Evolutionary conservation across 257 asterid genomes (phyloP).

Genomic region (Nicotiana knightiana): DNA sequence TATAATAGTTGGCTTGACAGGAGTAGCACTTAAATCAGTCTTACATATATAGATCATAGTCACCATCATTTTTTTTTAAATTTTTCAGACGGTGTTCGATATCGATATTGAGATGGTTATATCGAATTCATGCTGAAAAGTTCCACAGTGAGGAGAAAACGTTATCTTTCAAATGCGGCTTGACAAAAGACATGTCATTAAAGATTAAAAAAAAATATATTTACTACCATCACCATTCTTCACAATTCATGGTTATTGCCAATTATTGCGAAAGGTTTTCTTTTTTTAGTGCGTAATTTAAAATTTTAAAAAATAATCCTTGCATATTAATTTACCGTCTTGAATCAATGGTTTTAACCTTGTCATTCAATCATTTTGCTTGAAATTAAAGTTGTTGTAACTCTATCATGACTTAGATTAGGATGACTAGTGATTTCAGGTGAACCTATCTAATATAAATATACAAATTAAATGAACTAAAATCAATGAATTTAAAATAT

Average conservation of each 20-base stretch:
- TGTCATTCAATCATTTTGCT: background rate
- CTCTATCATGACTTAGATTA: background rate
- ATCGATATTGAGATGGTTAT: rapidly evolving
- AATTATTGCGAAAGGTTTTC: background rate
- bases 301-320: background rate
- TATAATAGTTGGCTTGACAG: no score
- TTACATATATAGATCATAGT: background rate
- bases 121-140: rapidly evolving
- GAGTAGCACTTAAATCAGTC: background rate
- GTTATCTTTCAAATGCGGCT: no score
- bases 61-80: background rate
- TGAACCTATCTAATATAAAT: background rate
- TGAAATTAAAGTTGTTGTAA: background rate
- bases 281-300: background rate
- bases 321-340: background rate
- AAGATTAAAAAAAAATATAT: no score
- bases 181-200: no score
- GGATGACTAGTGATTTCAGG: background rate
- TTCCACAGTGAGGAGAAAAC: no score
- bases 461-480: background rate
- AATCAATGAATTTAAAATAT: no score
- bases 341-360: background rate
- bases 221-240: no score
- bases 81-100: no score
- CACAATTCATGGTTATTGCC: background rate